Evolutionary conservation across 371 early-diverging fungal species (phyloP).

Genomic region (Smittium mucronatum): DNA sequence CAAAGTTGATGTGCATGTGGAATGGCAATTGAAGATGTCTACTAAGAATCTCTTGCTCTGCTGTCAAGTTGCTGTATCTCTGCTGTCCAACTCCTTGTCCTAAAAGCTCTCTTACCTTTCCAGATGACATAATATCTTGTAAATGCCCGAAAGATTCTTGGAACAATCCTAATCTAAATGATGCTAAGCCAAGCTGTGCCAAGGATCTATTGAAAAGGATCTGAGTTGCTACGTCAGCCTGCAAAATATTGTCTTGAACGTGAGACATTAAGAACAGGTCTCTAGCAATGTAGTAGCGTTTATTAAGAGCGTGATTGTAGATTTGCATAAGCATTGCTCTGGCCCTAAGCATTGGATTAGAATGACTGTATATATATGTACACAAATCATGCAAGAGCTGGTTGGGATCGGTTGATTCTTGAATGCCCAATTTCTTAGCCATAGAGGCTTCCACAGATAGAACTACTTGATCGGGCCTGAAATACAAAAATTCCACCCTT

Average conservation of each 20-base stretch:
- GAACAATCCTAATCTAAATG: conserved; percentile 89
- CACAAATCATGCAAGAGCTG: conserved; percentile 51
- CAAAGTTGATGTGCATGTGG: conserved; percentile 98
- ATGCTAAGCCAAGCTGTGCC: conserved; percentile 91
- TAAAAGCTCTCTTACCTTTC: conserved; percentile 82
- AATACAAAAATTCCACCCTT: conserved; percentile 90
- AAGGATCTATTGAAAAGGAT: conserved; percentile 91
- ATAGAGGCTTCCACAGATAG: conserved; percentile 29
- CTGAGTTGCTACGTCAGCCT: conserved; percentile 85
- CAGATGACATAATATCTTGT: conserved; percentile 78
- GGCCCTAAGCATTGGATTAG: conserved; percentile 69
- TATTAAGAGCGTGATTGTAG: conserved; percentile 89
- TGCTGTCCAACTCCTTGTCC: conserved; percentile 81
- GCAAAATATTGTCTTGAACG: conserved; percentile 82
- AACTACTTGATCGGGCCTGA: conserved; percentile 57
- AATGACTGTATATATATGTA: conserved; percentile 75
- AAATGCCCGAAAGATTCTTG: conserved; percentile 72
- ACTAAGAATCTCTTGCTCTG: conserved; percentile 82
- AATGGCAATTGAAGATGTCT: conserved; percentile 91
- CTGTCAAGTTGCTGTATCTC: conserved; percentile 51
- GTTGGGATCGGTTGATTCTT: conserved; percentile 28
- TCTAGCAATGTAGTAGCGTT: conserved; percentile 81
- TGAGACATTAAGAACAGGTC: conserved; percentile 96
- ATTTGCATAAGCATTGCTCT: conserved; percentile 95
- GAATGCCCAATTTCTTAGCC: conserved; percentile 21